These are phyloP conservation scores for Pelargonium cotyledonis DNA, from an alignment of 441 rosid genomes.

Conservation along the genomic window DNA sequence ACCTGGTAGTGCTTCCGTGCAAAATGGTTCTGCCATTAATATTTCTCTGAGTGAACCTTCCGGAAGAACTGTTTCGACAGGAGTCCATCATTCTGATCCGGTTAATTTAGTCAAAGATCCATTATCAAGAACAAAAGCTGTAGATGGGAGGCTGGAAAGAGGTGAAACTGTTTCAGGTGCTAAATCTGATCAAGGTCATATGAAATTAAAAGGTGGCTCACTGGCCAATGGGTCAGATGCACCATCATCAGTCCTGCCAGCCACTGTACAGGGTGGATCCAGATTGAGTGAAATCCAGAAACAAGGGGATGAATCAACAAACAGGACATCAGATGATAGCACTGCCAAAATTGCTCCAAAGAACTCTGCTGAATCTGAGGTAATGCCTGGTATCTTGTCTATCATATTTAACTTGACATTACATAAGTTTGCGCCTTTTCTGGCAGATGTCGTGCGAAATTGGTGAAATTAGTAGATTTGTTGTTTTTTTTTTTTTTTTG, in stretches of 20 bases:
- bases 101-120: slow-evolving; percentile 59
- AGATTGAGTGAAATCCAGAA: slow-evolving; percentile 47
- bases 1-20: slow-evolving; percentile 37
- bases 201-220: slow-evolving; percentile 54
- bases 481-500: background rate
- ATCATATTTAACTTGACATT: background rate
- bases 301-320: slow-evolving; percentile 47
- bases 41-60: slow-evolving; percentile 51
- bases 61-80: slow-evolving; percentile 35
- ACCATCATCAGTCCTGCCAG: slow-evolving; percentile 34
- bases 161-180: slow-evolving; percentile 36
- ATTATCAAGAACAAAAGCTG: slow-evolving; percentile 47
- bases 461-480: background rate
- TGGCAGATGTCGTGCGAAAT: background rate
- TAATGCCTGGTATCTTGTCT: slow-evolving; percentile 23
- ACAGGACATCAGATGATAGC: slow-evolving; percentile 45
- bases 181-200: slow-evolving; percentile 63
- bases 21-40: slow-evolving; percentile 45
- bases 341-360: slow-evolving; percentile 39
- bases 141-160: slow-evolving; percentile 69
- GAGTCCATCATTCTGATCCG: slow-evolving; percentile 51
- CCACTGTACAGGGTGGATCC: slow-evolving; percentile 37
- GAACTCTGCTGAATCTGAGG: slow-evolving; percentile 59
- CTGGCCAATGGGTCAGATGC: slow-evolving; percentile 46
- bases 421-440: background rate